Evolutionary conservation across 2,329 filamentous ascomycete genomes (phyloP), one percentile per base, ranked within the genome.

Genomic region (Rutstroemia sp.): DNA sequence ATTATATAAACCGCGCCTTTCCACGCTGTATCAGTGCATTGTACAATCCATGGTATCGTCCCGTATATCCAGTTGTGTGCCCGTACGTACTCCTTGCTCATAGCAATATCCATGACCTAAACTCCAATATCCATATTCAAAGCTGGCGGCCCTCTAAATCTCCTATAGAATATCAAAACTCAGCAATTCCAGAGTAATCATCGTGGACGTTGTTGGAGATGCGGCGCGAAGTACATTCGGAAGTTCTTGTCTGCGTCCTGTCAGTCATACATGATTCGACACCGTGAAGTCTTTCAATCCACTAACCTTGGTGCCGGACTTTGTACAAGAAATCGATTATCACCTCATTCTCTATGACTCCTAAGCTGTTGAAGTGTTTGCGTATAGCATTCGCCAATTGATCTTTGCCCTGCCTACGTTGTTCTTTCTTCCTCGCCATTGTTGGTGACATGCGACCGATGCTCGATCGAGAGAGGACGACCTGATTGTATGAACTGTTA

Each of bases 321-420:
- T 70, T 70, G 57, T 70, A 70, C 49, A 70, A 52, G 49, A 70
- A 70, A 39, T 69, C 87, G 56, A 92, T 87, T 57, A 94, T 87
- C 62, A 91, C 85, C 65, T 94, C 89, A 68, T 86, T 90, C 74
- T 95, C 89, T 61, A 84, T 86, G 42, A 92, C 82, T 16, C 86
- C 87, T 62, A 88, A 78, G 37, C 82, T 83, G 68, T 94, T 94
- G 74, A 94, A 94, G 72, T 94, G 88, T 70, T 90, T 92, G 61
- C 88, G 79, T 49, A 92, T 86, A 1, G 82, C 78, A 62, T 83
- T 78, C 8, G 87, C 86, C 54, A 95, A 75, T 62, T 88, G 80
- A 39, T 89, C 84, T 68, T 88, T 88, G 65, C 80, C 81, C 68
- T 91, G 84, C 54, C 86, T 78, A 52, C 84, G 75, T 65, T 83